A percentile compares a stretch with the other conserved stretches of the same genome.
Conservation (phyloP, 306 rosid genomes). For the Comarum palustre region DNA sequence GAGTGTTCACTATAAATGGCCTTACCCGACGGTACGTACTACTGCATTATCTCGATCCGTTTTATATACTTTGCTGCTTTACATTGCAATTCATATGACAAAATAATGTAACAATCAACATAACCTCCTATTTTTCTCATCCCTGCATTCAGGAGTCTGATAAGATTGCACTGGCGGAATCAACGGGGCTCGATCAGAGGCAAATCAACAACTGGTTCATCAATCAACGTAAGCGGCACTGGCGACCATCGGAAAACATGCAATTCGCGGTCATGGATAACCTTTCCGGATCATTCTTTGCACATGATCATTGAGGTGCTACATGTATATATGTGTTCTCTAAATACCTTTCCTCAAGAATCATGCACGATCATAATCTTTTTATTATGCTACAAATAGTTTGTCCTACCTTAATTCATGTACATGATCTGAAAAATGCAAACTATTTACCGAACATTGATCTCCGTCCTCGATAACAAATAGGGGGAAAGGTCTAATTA, state of each 20-base stretch:
- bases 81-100: neutral
- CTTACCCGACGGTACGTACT: conserved; percentile 96
- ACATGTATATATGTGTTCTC: conserved; percentile 25
- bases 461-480: conserved; percentile 29
- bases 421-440: conserved; percentile 24
- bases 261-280: conserved; percentile 70
- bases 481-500: conserved; percentile 11
- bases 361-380: neutral
- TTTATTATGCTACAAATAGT: neutral
- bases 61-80: neutral
- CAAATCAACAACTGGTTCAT: conserved; percentile 98
- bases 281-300: conserved; percentile 46
- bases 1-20: conserved; percentile 86
- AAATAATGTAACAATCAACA: neutral
- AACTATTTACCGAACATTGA: conserved; percentile 23
- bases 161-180: conserved; percentile 68
- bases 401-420: conserved; percentile 39
- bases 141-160: conserved; percentile 66
- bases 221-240: conserved; percentile 91
- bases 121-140: too few species aligned
- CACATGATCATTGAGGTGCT: conserved; percentile 45
- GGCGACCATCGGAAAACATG: conserved; percentile 90
- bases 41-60: neutral
- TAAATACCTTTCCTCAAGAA: conserved; percentile 21
- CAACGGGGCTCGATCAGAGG: conserved; percentile 87